Evolutionary conservation across 2,329 filamentous ascomycete genomes (phyloP).

Genomic region (Aureobasidium sp.): DNA sequence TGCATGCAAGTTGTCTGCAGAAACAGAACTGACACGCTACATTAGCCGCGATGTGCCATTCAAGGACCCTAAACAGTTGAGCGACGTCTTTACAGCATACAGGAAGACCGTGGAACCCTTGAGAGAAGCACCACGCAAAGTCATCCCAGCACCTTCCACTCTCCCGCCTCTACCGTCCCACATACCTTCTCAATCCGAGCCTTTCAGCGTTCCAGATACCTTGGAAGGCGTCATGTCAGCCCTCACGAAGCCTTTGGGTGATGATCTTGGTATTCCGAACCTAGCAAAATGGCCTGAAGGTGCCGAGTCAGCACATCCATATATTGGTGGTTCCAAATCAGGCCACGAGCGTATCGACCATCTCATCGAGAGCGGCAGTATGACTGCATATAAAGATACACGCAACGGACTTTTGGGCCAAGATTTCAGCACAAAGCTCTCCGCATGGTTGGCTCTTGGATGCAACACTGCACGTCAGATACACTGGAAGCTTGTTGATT

Average conservation of each 20-base stretch:
- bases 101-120: constrained; percentile 67
- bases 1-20: background rate
- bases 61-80: constrained; percentile 51
- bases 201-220: constrained; percentile 56
- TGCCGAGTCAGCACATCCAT: constrained; percentile 56
- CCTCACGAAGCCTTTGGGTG: constrained; percentile 52
- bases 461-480: constrained; percentile 67
- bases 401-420: constrained; percentile 63
- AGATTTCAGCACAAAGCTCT: constrained; percentile 71
- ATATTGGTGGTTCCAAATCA: constrained; percentile 58
- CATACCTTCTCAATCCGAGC: constrained; percentile 53
- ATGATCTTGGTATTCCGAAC: constrained; percentile 43
- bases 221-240: constrained; percentile 48
- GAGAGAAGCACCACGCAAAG: constrained; percentile 53
- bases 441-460: constrained; percentile 64
- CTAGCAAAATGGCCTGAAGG: constrained; percentile 48
- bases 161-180: constrained; percentile 53
- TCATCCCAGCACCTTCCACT: constrained; percentile 47
- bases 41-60: constrained; percentile 60
- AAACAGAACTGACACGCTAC: background rate
- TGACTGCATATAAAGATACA: constrained; percentile 61
- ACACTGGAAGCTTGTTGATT: constrained; percentile 58
- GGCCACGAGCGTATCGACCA: constrained; percentile 54
- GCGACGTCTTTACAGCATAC: constrained; percentile 69
- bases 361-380: constrained; percentile 54